Conservation (phyloP, 2,329 filamentous ascomycete species). For the Trichoderma guizhouense region DNA sequence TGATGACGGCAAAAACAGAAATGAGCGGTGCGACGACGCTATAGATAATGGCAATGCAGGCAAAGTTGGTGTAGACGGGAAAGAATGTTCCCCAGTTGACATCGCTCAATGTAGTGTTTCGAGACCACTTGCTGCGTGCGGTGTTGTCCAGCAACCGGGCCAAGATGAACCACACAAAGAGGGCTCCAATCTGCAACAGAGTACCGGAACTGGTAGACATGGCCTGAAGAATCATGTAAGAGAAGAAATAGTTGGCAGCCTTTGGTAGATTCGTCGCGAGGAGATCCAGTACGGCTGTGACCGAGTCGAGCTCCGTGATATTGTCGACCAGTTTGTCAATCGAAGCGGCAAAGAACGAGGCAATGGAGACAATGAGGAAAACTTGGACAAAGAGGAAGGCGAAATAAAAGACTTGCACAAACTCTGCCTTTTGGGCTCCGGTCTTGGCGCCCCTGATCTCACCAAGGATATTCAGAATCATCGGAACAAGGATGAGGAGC, state of each 20-base stretch:
- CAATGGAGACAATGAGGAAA: constrained; percentile 87
- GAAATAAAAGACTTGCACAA: constrained; percentile 93
- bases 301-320: constrained; percentile 45
- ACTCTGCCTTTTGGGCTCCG: constrained; percentile 70
- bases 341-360: constrained; percentile 65
- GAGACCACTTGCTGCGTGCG: constrained; percentile 73
- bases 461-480: constrained; percentile 72
- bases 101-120: constrained; percentile 73
- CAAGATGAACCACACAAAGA: constrained; percentile 78
- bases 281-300: constrained; percentile 64
- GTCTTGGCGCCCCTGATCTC: constrained; percentile 77
- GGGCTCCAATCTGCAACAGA: constrained; percentile 74
- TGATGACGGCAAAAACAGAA: constrained; percentile 87
- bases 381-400: constrained; percentile 91
- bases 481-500: constrained; percentile 74
- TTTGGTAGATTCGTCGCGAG: constrained; percentile 78
- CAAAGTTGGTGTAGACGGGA: constrained; percentile 94
- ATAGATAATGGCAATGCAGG: constrained; percentile 87
- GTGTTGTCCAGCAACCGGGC: constrained; percentile 82
- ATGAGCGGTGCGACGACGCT: constrained; percentile 86
- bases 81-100: constrained; percentile 93
- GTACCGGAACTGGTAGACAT: constrained; percentile 87
- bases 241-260: constrained; percentile 95
- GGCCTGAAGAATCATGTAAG: constrained; percentile 94
- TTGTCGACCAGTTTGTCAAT: constrained; percentile 60